A percentile compares a stretch with the other conserved stretches of the same genome.
phyloP scores from a whole-genome alignment of 352 stramenopile species.

The Pythium plurisporium region DNA sequence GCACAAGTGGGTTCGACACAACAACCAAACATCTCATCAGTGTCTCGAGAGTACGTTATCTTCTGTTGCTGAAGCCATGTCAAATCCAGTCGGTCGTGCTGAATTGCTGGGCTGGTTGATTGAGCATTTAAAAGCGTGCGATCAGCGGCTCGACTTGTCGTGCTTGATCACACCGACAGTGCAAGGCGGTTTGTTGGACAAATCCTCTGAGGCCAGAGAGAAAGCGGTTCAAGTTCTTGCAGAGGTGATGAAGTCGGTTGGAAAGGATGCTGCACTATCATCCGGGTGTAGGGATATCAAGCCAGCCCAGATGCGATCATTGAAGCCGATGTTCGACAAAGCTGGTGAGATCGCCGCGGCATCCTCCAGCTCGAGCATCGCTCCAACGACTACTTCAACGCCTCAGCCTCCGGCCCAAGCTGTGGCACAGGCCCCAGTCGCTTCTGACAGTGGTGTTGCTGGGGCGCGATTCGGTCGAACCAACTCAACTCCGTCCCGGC shows the following conservation, averaged over 20 bases:
- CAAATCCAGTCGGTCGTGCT: slow-evolving; percentile 73
- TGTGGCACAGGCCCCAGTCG: background rate
- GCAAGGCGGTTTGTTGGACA: slow-evolving; percentile 74
- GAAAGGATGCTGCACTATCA: slow-evolving; percentile 65
- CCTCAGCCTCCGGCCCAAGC: background rate
- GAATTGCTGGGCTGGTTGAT: slow-evolving; percentile 74
- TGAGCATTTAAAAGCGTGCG: slow-evolving; percentile 59
- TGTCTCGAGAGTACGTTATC: slow-evolving; percentile 76
- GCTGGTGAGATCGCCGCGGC: slow-evolving; percentile 35
- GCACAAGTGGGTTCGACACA: slow-evolving; percentile 83
- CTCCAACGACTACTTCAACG: background rate
- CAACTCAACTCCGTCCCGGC: slow-evolving; percentile 10
- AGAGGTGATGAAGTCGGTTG: slow-evolving; percentile 80
- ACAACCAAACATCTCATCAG: slow-evolving; percentile 44
- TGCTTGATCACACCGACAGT: slow-evolving; percentile 66
- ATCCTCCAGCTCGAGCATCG: background rate
- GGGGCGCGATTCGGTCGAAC: slow-evolving; percentile 5
- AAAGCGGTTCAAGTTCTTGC: slow-evolving; percentile 74
- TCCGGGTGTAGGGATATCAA: slow-evolving; percentile 79
- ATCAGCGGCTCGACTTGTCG: slow-evolving; percentile 59
- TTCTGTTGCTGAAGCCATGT: slow-evolving; percentile 60
- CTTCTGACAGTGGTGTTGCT: background rate
- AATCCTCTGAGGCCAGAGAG: slow-evolving; percentile 75
- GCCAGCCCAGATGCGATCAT: slow-evolving; percentile 77
- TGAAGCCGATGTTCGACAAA: slow-evolving; percentile 84